These are phyloP conservation scores for Cytospora piceae DNA, from an alignment of 2,329 filamentous ascomycete species.

Conservation along the genomic window DNA sequence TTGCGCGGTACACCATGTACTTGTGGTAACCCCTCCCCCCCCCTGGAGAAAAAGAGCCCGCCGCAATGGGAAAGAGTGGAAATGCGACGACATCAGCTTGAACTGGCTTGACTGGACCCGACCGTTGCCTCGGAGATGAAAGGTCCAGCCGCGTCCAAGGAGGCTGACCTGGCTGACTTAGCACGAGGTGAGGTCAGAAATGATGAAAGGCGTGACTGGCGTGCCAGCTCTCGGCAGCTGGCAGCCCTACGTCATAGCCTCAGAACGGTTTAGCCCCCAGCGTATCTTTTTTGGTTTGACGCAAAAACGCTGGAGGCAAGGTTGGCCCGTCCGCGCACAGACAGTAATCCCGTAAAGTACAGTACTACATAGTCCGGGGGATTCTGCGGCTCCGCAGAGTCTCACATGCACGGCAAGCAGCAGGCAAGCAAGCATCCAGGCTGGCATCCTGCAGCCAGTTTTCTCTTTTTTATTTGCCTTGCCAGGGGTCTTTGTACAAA, in stretches of 20 bases:
- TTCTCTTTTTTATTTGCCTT: constrained; percentile 10
- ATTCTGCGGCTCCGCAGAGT: not conserved
- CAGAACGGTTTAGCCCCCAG: constrained; percentile 8
- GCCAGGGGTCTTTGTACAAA: constrained; percentile 4
- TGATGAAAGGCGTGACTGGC: constrained; percentile 28
- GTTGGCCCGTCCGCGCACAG: not conserved
- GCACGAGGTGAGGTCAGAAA: constrained; percentile 28
- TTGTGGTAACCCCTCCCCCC: too few species aligned
- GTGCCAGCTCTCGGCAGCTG: constrained; percentile 23
- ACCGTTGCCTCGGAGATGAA: not conserved
- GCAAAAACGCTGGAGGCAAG: not conserved
- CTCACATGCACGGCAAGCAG: too few species aligned
- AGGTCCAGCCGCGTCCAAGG: constrained; percentile 4
- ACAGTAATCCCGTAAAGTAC: not conserved
- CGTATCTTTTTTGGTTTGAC: not conserved
- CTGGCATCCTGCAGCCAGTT: constrained; percentile 20
- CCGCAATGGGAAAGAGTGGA: constrained; percentile 8
- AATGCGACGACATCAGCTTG: constrained; percentile 16
- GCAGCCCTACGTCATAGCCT: constrained; percentile 24
- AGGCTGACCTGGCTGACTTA: constrained; percentile 7
- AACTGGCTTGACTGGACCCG: constrained; percentile 7
- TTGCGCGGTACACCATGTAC: not conserved
- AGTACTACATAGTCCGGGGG: not conserved
- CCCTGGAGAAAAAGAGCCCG: not conserved
- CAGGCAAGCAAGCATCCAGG: too few species aligned